Evolutionary conservation across 108 stramenopile species (phyloP).

Genomic region (Stephanodiscus minutulus): DNA sequence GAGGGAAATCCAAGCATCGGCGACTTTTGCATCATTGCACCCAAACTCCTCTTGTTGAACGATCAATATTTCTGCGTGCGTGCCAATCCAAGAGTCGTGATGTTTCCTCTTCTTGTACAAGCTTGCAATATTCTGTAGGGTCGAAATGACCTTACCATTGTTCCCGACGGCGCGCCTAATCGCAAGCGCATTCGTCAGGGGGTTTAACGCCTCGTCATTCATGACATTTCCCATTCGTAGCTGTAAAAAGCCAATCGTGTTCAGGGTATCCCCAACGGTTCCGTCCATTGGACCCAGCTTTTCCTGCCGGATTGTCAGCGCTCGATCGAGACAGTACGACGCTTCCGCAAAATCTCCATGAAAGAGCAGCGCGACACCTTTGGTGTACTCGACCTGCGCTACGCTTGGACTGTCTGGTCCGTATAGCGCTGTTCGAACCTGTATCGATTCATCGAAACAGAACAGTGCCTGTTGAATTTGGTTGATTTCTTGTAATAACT

Average conservation of each 20-base stretch:
- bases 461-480: conserved; percentile 62
- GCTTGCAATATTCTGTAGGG: conserved; percentile 81
- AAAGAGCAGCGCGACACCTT: conserved; percentile 73
- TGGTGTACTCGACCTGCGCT: conserved; percentile 69
- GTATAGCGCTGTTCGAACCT: conserved; percentile 54
- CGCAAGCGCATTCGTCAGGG: conserved; percentile 67
- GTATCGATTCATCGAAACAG: conserved; percentile 69
- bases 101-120: conserved; percentile 67
- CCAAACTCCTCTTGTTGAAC: conserved; percentile 41
- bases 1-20: conserved; percentile 43
- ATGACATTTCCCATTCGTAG: conserved; percentile 57
- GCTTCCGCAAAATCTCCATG: conserved; percentile 61
- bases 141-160: conserved; percentile 70
- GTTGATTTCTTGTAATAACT: conserved; percentile 73
- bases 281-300: conserved; percentile 60
- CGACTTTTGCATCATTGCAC: conserved; percentile 37
- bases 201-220: conserved; percentile 58
- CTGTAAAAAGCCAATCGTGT: conserved; percentile 78
- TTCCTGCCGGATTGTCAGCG: conserved; percentile 61
- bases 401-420: conserved; percentile 63
- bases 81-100: conserved; percentile 31
- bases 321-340: conserved; percentile 64
- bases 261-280: conserved; percentile 75
- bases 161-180: conserved; percentile 67
- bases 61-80: conserved; percentile 28